Percentiles rank a stretch among this genome's conserved stretches.
Conservation (phyloP, 2,329 filamentous ascomycete genomes). For the Paraconiothyrium brasiliense region DNA sequence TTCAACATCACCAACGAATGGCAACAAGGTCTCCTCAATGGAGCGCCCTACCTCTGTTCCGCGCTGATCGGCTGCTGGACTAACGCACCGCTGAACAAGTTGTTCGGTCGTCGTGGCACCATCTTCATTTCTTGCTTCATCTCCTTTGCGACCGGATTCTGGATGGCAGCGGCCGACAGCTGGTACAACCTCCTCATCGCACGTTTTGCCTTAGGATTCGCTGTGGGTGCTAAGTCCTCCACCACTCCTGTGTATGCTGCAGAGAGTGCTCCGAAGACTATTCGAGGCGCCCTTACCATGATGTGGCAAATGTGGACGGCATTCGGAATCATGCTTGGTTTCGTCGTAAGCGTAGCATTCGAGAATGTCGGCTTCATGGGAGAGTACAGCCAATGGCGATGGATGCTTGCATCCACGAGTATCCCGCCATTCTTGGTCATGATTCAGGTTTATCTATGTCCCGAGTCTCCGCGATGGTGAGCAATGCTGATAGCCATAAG, state of each 20-base stretch:
- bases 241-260: slow-evolving; percentile 60
- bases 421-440: slow-evolving; percentile 45
- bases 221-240: slow-evolving; percentile 43
- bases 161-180: slow-evolving; percentile 42
- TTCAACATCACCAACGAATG: slow-evolving; percentile 42
- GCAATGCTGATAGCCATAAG: background rate
- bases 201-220: slow-evolving; percentile 45
- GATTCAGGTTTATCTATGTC: slow-evolving; percentile 42
- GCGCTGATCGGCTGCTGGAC: slow-evolving; percentile 53
- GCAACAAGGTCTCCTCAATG: slow-evolving; percentile 40
- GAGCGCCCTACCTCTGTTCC: slow-evolving; percentile 43
- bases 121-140: slow-evolving; percentile 48
- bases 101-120: slow-evolving; percentile 42
- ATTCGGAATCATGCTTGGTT: slow-evolving; percentile 46
- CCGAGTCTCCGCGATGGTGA: slow-evolving; percentile 42
- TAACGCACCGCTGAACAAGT: slow-evolving; percentile 44
- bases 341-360: slow-evolving; percentile 43
- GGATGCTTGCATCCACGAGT: slow-evolving; percentile 45
- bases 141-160: slow-evolving; percentile 44
- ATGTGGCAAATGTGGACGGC: slow-evolving; percentile 61
- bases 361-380: slow-evolving; percentile 37
- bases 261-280: slow-evolving; percentile 59
- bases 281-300: slow-evolving; percentile 61
- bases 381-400: slow-evolving; percentile 40
- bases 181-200: slow-evolving; percentile 45